phyloP scores from a whole-genome alignment of 805 yeast species.

The Ogataea zsoltii region DNA sequence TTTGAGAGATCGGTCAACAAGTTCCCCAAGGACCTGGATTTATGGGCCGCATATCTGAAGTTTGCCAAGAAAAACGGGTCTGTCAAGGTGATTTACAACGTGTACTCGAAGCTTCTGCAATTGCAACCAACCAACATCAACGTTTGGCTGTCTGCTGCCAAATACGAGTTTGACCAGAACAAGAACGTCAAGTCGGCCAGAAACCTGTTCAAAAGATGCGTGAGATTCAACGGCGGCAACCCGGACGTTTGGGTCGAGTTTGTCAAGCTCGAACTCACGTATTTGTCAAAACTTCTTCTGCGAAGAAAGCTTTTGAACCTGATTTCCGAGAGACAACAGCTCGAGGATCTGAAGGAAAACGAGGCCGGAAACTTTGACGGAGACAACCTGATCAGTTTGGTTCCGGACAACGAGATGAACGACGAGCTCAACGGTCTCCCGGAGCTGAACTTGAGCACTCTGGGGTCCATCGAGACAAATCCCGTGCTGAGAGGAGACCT shows the following conservation, averaged over 20 bases:
- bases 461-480: constrained; percentile 83
- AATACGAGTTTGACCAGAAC: constrained; percentile 86
- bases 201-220: constrained; percentile 76
- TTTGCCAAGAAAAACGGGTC: constrained; percentile 69
- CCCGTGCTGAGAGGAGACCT: constrained; percentile 78
- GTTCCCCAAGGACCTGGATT: constrained; percentile 71
- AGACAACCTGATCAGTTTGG: constrained; percentile 24
- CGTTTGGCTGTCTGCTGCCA: constrained; percentile 94
- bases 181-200: constrained; percentile 89
- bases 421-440: constrained; percentile 73
- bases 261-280: constrained; percentile 83
- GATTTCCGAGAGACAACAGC: constrained; percentile 70
- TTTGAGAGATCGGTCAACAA: constrained; percentile 80
- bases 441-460: constrained; percentile 80
- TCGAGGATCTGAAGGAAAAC: constrained; percentile 43
- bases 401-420: constrained; percentile 50
- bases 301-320: constrained; percentile 82
- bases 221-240: constrained; percentile 79
- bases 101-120: constrained; percentile 75
- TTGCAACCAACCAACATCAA: constrained; percentile 89
- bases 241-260: constrained; percentile 79
- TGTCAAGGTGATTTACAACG: constrained; percentile 68
- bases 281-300: constrained; percentile 77
- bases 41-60: constrained; percentile 78
- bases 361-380: constrained; percentile 35